Conservation (phyloP, 2,329 filamentous ascomycete genomes). For the Colletotrichum brevisporum region DNA sequence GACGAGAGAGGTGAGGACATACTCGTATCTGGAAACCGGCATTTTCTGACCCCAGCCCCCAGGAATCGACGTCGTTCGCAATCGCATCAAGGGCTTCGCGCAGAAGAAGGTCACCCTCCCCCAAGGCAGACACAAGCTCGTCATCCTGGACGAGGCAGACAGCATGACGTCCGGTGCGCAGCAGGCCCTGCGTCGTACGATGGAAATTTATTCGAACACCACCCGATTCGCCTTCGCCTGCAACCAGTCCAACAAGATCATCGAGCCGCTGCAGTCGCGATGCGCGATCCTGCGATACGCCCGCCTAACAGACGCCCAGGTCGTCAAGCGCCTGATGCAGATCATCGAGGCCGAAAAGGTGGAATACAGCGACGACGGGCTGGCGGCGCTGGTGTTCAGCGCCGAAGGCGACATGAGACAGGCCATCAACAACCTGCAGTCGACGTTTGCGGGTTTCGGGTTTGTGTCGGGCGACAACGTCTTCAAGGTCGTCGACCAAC, state of each 20-base stretch:
- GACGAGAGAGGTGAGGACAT: constrained; percentile 83
- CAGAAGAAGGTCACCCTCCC: constrained; percentile 99
- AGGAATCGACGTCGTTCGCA: constrained; percentile 97
- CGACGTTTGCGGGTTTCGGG: constrained; percentile 91
- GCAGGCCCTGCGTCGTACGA: constrained; percentile 93
- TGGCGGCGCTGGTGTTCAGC: constrained; percentile 96
- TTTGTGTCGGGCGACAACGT: constrained; percentile 99
- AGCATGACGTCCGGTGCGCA: constrained; percentile 98
- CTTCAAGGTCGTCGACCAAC: constrained; percentile 96
- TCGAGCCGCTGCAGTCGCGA: constrained; percentile 96
- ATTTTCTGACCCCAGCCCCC: not conserved
- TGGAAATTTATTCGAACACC: constrained; percentile 98
- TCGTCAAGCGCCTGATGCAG: constrained; percentile 91
- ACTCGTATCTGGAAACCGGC: constrained; percentile 65
- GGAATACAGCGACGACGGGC: constrained; percentile 90
- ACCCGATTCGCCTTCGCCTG: constrained; percentile 98
- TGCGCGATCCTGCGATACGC: constrained; percentile 97
- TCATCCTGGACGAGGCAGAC: constrained; percentile 98
- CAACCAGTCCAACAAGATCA: constrained; percentile 99
- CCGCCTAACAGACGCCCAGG: constrained; percentile 90
- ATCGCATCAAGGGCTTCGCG: constrained; percentile 97
- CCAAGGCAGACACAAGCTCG: constrained; percentile 90
- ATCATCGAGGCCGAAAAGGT: constrained; percentile 95
- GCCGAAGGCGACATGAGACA: constrained; percentile 99
- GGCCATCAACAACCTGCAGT: constrained; percentile 98